phyloP scores from a whole-genome alignment of 108 stramenopile species.

The Stephanodiscus triporus region DNA sequence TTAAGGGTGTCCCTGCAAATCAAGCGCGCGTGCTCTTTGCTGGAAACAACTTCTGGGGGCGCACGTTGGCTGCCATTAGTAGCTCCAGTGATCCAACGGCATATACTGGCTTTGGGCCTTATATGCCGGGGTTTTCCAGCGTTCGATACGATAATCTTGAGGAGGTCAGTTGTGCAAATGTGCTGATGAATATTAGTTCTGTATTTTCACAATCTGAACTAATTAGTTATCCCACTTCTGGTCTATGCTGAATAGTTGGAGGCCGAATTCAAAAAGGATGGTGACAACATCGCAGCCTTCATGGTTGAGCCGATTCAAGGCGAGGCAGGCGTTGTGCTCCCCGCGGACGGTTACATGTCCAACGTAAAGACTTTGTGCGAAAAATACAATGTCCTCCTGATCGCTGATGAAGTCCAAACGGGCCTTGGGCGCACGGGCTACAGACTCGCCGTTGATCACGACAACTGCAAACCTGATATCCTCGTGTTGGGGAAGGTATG shows the following conservation, averaged over 20 bases:
- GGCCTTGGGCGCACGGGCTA: slow-evolving; percentile 97
- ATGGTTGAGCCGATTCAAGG: slow-evolving; percentile 99
- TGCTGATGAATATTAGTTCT: neutral
- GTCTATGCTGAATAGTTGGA: slow-evolving; percentile 58
- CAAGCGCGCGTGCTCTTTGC: slow-evolving; percentile 93
- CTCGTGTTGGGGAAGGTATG: slow-evolving; percentile 91
- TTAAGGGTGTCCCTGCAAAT: slow-evolving; percentile 93
- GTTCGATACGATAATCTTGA: slow-evolving; percentile 91
- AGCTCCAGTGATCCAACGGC: slow-evolving; percentile 94
- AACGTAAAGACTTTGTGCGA: slow-evolving; percentile 88
- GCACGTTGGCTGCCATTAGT: slow-evolving; percentile 98
- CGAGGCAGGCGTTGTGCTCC: slow-evolving; percentile 99
- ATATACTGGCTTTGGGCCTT: slow-evolving; percentile 89
- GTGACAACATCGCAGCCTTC: slow-evolving; percentile 92
- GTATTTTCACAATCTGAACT: neutral
- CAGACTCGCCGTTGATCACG: slow-evolving; percentile 91
- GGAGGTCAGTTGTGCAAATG: slow-evolving; percentile 30
- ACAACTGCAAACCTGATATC: slow-evolving; percentile 94
- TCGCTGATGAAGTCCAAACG: slow-evolving; percentile 99
- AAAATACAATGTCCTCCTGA: slow-evolving; percentile 95
- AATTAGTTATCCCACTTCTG: slow-evolving; percentile 1
- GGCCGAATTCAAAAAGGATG: slow-evolving; percentile 84
- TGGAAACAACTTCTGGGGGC: slow-evolving; percentile 98
- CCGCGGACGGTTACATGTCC: slow-evolving; percentile 94
- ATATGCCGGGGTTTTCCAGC: slow-evolving; percentile 94